phyloP scores from a whole-genome alignment of 129 eudicot species.

The Erigeron canadensis region DNA sequence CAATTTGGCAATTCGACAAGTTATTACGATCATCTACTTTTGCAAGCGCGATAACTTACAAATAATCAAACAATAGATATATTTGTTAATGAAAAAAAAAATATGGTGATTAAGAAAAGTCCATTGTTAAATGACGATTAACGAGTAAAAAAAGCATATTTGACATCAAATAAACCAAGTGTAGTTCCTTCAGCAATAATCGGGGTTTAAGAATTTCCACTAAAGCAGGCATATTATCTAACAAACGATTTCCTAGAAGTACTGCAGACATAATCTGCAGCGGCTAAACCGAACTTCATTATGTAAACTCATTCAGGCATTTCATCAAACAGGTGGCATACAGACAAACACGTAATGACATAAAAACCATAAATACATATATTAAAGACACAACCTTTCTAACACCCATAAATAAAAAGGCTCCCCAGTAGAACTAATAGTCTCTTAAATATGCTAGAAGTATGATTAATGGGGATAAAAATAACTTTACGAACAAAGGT shows the following conservation, averaged over 20 bases:
- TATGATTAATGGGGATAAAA: neutral
- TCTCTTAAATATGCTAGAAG: neutral
- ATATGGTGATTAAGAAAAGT: neutral
- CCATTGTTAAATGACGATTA: neutral
- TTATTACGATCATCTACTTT: neutral
- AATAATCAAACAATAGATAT: neutral
- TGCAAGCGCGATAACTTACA: conserved; percentile 1
- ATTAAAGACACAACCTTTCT: neutral
- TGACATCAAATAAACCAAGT: conserved; percentile 11
- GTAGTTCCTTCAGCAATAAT: neutral
- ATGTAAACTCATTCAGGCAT: conserved; percentile 27
- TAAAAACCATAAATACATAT: neutral
- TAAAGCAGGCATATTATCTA: conserved; percentile 9
- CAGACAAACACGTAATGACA: conserved; percentile 21
- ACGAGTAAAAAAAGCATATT: neutral
- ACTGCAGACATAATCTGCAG: conserved; percentile 5
- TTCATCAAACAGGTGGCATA: conserved; percentile 37
- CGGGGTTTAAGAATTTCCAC: conserved; percentile 13
- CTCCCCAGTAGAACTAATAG: neutral
- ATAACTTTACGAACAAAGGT: conserved; percentile 10
- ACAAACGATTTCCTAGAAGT: neutral
- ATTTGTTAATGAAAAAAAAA: neutral
- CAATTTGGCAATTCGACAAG: conserved; percentile 5
- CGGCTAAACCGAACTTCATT: conserved; percentile 2
- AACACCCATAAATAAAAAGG: conserved; percentile 11